These are phyloP conservation scores for Neonectria ditissima DNA, from an alignment of 2,329 filamentous ascomycete genomes.

Conservation along the genomic window DNA sequence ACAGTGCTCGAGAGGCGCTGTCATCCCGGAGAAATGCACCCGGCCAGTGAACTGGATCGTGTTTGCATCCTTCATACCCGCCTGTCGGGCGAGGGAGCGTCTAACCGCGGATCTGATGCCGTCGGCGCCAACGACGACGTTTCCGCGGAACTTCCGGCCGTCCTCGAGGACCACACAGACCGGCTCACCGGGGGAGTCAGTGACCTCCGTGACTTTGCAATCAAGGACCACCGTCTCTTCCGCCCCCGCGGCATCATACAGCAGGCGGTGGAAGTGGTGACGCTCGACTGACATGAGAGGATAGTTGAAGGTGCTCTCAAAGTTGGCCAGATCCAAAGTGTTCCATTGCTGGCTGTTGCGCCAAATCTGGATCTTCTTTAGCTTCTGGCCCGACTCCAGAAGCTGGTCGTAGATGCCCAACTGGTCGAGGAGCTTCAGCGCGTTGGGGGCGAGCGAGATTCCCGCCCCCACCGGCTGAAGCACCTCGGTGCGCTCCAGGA, in stretches of 20 bases:
- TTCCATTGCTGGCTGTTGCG: constrained; percentile 27
- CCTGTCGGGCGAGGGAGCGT: constrained; percentile 17
- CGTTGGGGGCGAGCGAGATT: constrained; percentile 26
- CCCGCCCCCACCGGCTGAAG: constrained; percentile 22
- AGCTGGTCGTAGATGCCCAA: constrained; percentile 23
- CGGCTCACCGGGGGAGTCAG: constrained; percentile 13
- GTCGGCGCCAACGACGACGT: constrained; percentile 22
- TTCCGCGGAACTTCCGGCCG: constrained; percentile 22
- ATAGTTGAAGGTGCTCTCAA: constrained; percentile 24
- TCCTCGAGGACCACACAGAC: constrained; percentile 16
- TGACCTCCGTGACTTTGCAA: constrained; percentile 20
- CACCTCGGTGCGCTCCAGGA: constrained; percentile 16
- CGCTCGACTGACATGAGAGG: constrained; percentile 23
- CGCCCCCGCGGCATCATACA: constrained; percentile 22
- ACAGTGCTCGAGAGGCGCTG: constrained; percentile 21
- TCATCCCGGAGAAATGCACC: constrained; percentile 25
- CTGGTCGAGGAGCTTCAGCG: constrained; percentile 24
- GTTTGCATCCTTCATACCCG: constrained; percentile 23
- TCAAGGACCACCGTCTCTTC: constrained; percentile 14
- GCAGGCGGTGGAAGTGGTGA: constrained; percentile 21
- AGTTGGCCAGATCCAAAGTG: constrained; percentile 16
- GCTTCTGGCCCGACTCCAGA: constrained; percentile 22
- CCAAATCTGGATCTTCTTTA: constrained; percentile 24
- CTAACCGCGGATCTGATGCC: constrained; percentile 24
- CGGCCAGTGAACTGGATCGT: constrained; percentile 26